These are phyloP conservation scores for Podospora comata DNA, from an alignment of 495 filamentous ascomycete species.

Conservation along the genomic window DNA sequence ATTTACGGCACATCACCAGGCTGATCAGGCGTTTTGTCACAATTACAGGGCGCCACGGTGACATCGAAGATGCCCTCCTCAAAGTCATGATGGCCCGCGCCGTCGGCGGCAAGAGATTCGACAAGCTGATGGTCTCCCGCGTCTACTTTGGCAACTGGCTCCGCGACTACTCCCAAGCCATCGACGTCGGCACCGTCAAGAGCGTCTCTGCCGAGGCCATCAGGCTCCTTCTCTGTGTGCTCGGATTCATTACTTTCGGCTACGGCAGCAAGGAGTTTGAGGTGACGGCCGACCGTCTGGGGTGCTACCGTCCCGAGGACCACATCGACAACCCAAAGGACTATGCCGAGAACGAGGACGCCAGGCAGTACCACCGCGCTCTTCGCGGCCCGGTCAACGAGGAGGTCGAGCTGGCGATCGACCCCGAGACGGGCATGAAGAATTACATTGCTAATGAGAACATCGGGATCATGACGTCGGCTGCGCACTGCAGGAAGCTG, in stretches of 20 bases:
- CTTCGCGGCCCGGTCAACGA: slow-evolving; percentile 82
- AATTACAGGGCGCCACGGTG: slow-evolving; percentile 75
- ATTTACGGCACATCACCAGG: neutral
- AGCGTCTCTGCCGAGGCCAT: slow-evolving; percentile 85
- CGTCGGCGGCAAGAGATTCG: slow-evolving; percentile 79
- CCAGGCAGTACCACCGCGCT: slow-evolving; percentile 71
- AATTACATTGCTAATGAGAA: slow-evolving; percentile 86
- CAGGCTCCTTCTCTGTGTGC: slow-evolving; percentile 66
- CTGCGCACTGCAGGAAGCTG: slow-evolving; percentile 66
- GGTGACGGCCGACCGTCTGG: slow-evolving; percentile 80
- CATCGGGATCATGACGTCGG: slow-evolving; percentile 69
- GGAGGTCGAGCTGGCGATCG: slow-evolving; percentile 69
- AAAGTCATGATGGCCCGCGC: slow-evolving; percentile 69
- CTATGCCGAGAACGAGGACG: slow-evolving; percentile 83
- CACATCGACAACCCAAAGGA: slow-evolving; percentile 78
- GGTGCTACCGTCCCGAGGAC: slow-evolving; percentile 84
- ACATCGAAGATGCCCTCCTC: slow-evolving; percentile 88
- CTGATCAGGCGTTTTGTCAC: slow-evolving; percentile 8
- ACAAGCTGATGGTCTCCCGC: slow-evolving; percentile 80
- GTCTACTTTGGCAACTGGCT: slow-evolving; percentile 93
- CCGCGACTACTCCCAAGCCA: slow-evolving; percentile 75
- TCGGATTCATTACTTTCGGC: slow-evolving; percentile 63
- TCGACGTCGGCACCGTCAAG: slow-evolving; percentile 86
- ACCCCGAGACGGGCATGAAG: slow-evolving; percentile 78
- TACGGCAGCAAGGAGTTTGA: slow-evolving; percentile 92